Percentiles rank a stretch among this genome's conserved stretches.
phyloP scores from a whole-genome alignment of 2,329 filamentous ascomycete genomes.

The Stachybotrys echinatus region DNA sequence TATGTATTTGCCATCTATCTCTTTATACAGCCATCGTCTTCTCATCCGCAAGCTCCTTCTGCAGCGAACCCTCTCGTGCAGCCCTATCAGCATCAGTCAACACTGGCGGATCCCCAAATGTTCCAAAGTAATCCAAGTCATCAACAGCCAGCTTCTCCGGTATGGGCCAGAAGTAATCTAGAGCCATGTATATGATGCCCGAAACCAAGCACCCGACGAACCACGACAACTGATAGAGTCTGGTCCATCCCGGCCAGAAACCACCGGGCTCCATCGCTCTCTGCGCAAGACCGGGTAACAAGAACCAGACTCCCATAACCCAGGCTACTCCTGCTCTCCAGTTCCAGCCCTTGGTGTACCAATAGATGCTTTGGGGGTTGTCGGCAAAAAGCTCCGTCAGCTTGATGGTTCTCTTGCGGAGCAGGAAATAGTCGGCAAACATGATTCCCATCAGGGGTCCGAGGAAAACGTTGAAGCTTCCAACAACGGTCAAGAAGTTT shows the following conservation, averaged over 20 bases:
- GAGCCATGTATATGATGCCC: too few species aligned
- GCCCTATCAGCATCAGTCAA: too few species aligned
- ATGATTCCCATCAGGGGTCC: constrained; percentile 21
- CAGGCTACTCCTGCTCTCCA: constrained; percentile 12
- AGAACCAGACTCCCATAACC: constrained; percentile 6
- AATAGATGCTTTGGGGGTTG: constrained; percentile 12
- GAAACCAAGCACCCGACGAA: too few species aligned
- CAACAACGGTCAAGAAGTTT: constrained; percentile 17
- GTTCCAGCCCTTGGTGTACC: constrained; percentile 16
- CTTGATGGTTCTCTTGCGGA: constrained; percentile 20
- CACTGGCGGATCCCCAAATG: too few species aligned
- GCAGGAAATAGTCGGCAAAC: constrained; percentile 26
- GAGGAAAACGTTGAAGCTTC: constrained; percentile 20
- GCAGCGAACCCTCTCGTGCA: too few species aligned
- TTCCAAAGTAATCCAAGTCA: too few species aligned
- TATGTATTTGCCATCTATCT: too few species aligned
- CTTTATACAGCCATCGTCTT: too few species aligned
- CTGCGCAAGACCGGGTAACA: constrained; percentile 16
- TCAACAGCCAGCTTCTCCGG: too few species aligned
- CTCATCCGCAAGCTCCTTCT: too few species aligned
- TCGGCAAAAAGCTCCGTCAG: constrained; percentile 23
- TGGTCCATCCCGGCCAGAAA: constrained; percentile 16
- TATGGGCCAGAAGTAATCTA: too few species aligned
- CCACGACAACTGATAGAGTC: constrained; percentile 20
- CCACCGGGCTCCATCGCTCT: constrained; percentile 9